Evolutionary conservation across 164 flowering plant species (phyloP).

Genomic region (Chimonanthus salicifolius): DNA sequence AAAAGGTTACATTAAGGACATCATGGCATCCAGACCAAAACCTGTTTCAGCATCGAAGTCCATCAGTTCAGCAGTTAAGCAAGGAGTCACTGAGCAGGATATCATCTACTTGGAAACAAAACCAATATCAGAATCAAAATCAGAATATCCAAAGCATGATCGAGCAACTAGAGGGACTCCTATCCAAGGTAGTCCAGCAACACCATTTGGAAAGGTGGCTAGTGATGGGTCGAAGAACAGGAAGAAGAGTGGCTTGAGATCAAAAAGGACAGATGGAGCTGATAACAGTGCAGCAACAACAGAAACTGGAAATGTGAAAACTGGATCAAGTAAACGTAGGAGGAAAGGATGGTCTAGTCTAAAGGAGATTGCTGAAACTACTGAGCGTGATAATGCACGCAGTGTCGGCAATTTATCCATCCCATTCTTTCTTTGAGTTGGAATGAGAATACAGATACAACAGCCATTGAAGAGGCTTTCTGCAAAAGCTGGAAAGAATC

Average conservation of each 20-base stretch:
- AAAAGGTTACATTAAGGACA: constrained; percentile 50
- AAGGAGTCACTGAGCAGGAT: background rate
- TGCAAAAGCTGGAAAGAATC: too few species aligned
- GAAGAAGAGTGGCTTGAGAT: background rate
- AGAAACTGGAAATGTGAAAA: constrained; percentile 3
- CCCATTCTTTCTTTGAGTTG: constrained; percentile 38
- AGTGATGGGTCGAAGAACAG: constrained; percentile 30
- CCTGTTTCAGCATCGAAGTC: background rate
- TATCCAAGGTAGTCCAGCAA: constrained; percentile 22
- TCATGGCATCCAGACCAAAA: constrained; percentile 29
- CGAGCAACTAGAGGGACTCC: constrained; percentile 9
- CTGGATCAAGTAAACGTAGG: constrained; percentile 10
- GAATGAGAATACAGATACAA: background rate
- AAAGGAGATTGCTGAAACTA: constrained; percentile 15
- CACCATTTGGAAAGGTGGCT: constrained; percentile 23
- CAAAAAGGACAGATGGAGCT: background rate
- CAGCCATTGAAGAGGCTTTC: too few species aligned
- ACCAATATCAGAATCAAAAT: constrained; percentile 1
- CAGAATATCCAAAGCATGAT: background rate
- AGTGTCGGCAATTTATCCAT: constrained; percentile 31
- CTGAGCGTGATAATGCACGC: background rate
- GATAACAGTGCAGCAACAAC: constrained; percentile 19
- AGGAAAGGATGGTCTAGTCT: constrained; percentile 18
- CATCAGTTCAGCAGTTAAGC: background rate
- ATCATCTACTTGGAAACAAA: constrained; percentile 5